Conservation (phyloP, 305 asterid species). For the Caryopteris hybrid region DNA sequence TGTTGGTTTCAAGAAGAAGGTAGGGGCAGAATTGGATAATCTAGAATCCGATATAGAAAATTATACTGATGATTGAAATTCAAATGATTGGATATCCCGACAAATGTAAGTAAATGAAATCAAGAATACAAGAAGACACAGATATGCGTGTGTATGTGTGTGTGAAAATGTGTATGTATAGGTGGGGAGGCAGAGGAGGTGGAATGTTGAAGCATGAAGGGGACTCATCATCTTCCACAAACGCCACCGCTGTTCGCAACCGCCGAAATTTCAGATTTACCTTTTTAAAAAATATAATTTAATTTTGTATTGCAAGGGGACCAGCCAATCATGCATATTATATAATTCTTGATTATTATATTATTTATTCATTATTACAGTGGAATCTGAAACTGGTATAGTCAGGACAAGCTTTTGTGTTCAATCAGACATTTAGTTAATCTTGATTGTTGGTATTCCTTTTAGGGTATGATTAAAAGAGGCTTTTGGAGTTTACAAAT, state of each 20-base stretch:
- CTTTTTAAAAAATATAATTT: not conserved
- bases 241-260: slow-evolving; percentile 31
- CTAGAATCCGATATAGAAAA: slow-evolving; percentile 20
- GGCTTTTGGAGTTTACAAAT: not conserved
- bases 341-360: not conserved
- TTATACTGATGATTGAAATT: slow-evolving; percentile 15
- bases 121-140: no score
- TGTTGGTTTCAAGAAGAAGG: slow-evolving; percentile 33
- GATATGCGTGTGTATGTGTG: not conserved
- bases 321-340: not conserved
- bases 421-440: not conserved
- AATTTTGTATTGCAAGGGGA: not conserved
- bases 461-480: not conserved
- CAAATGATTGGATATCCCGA: slow-evolving; percentile 25
- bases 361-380: no score
- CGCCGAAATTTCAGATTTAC: slow-evolving; percentile 25
- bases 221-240: slow-evolving; percentile 62
- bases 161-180: slow-evolving; percentile 2
- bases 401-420: not conserved
- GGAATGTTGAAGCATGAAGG: slow-evolving; percentile 62
- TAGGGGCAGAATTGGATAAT: slow-evolving; percentile 34
- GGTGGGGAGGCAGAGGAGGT: slow-evolving; percentile 45
- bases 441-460: not conserved
- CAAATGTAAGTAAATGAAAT: no score
- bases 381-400: no score